A percentile compares a stretch with the other conserved stretches of the same genome.
Conservation (phyloP, 371 early-diverging fungal genomes). For the Syncephalis plumigaleata region DNA sequence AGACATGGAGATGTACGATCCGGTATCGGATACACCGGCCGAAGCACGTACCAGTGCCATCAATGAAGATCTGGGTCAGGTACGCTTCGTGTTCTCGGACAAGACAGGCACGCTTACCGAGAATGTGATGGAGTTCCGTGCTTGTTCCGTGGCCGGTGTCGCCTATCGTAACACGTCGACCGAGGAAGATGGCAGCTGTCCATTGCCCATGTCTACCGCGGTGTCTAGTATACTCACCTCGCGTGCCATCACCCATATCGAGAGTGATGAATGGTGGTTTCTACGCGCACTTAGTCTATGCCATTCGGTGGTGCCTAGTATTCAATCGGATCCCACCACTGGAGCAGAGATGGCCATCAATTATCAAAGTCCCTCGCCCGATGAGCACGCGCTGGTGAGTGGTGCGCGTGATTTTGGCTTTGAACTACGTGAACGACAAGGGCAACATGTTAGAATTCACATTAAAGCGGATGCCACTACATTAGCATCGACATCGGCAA, state of each 20-base stretch:
- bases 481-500: too few species aligned
- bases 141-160: slow-evolving; percentile 50
- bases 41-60: slow-evolving; percentile 64
- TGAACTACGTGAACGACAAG: slow-evolving; percentile 48
- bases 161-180: slow-evolving; percentile 17
- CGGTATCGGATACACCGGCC: slow-evolving; percentile 47
- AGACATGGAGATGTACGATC: slow-evolving; percentile 59
- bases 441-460: slow-evolving; percentile 7
- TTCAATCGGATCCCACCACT: slow-evolving; percentile 11
- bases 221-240: not conserved
- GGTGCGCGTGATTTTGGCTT: slow-evolving; percentile 74
- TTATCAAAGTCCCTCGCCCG: slow-evolving; percentile 86
- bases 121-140: slow-evolving; percentile 83
- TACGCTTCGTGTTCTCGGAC: slow-evolving; percentile 83
- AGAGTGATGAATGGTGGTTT: slow-evolving; percentile 20
- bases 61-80: slow-evolving; percentile 85
- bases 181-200: not conserved
- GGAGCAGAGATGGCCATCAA: slow-evolving; percentile 25
- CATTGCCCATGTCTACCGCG: slow-evolving; percentile 2
- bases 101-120: slow-evolving; percentile 96
- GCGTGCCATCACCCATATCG: not conserved
- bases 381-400: slow-evolving; percentile 83
- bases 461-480: not conserved
- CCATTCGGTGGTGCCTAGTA: slow-evolving; percentile 67
- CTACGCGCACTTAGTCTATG: slow-evolving; percentile 75